Percentiles rank a stretch among this genome's conserved stretches.
Evolutionary conservation across 371 early-diverging fungal genomes (phyloP).

Genomic region (Mortierella sp.): DNA sequence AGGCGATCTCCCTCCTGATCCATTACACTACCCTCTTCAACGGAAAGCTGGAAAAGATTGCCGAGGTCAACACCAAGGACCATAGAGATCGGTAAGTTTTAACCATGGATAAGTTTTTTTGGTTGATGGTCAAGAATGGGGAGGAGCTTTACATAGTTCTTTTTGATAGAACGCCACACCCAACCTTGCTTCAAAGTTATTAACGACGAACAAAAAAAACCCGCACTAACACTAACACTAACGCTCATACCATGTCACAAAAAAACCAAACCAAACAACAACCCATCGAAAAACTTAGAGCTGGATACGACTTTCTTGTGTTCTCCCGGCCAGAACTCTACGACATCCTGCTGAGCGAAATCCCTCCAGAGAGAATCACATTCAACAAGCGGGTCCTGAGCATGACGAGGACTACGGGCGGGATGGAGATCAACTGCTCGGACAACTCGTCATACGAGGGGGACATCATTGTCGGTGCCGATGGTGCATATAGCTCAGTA

Average conservation of each 20-base stretch:
- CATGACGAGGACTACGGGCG: background rate
- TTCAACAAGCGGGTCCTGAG: conserved; percentile 16
- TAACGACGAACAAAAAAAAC: too few species aligned
- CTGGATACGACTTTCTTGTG: conserved; percentile 12
- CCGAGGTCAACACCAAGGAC: conserved; percentile 7
- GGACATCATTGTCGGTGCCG: conserved; percentile 23
- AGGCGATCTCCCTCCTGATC: conserved; percentile 1
- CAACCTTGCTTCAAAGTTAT: too few species aligned
- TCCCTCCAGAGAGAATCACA: background rate
- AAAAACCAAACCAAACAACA: background rate
- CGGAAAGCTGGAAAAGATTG: conserved; percentile 8
- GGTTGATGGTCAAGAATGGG: background rate
- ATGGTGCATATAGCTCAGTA: conserved; percentile 22
- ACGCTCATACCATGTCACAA: conserved; percentile 6
- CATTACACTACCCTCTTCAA: background rate
- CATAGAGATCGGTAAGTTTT: background rate
- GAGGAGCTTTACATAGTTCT: too few species aligned
- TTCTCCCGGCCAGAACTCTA: conserved; percentile 17
- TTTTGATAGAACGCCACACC: too few species aligned
- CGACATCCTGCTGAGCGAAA: background rate
- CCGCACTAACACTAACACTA: background rate
- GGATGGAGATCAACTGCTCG: conserved; percentile 2
- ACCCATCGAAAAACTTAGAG: background rate
- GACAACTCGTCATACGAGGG: conserved; percentile 13
- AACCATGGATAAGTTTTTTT: background rate